Conservation (phyloP, 352 stramenopile species). For the Globisporangium spinosum region DNA sequence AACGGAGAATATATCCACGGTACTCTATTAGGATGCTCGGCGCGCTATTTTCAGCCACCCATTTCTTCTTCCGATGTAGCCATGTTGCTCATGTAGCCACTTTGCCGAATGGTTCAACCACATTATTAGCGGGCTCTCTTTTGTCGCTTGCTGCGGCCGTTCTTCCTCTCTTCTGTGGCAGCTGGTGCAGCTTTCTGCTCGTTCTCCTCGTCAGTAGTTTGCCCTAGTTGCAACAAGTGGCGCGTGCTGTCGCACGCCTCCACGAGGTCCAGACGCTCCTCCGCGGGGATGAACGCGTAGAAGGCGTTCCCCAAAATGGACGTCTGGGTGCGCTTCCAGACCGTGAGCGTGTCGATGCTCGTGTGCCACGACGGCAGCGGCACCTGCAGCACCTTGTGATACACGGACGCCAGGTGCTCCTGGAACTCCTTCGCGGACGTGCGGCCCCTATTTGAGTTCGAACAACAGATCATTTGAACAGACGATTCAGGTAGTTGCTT, state of each 20-base stretch:
- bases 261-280: constrained; percentile 72
- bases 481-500: neutral
- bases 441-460: constrained; percentile 56
- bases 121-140: neutral
- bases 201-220: neutral
- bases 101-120: neutral
- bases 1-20: neutral
- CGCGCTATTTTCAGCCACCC: neutral
- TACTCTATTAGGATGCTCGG: neutral
- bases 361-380: constrained; percentile 91
- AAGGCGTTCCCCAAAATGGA: constrained; percentile 81
- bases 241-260: constrained; percentile 55
- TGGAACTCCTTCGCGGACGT: constrained; percentile 92
- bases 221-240: constrained; percentile 39
- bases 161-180: constrained; percentile 1
- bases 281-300: constrained; percentile 73
- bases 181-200: neutral
- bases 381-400: constrained; percentile 92
- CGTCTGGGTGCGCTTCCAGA: constrained; percentile 93
- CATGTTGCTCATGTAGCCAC: neutral
- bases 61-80: neutral
- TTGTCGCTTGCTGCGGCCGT: neutral
- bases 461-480: neutral
- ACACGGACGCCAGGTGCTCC: constrained; percentile 85
- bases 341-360: constrained; percentile 89